Conservation (phyloP, 495 filamentous ascomycete species). For the Podospora tetraspora region DNA sequence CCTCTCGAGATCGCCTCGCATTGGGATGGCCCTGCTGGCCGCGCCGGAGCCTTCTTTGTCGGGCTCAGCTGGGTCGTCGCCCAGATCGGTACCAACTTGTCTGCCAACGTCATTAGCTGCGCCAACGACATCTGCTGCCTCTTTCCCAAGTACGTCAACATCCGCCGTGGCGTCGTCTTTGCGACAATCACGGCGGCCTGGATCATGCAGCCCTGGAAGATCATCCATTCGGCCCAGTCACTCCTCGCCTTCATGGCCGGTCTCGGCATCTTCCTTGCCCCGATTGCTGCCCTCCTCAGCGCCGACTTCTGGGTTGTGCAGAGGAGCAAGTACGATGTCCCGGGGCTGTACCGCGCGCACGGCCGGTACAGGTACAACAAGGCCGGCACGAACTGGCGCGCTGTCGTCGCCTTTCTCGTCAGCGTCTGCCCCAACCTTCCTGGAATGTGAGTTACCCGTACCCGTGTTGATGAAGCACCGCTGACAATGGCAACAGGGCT, state of each 20-base stretch:
- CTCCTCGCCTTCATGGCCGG: slow-evolving; percentile 56
- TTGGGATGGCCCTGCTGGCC: slow-evolving; percentile 45
- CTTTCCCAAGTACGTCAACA: slow-evolving; percentile 55
- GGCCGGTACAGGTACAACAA: slow-evolving; percentile 34
- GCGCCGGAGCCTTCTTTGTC: slow-evolving; percentile 53
- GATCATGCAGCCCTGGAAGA: slow-evolving; percentile 61
- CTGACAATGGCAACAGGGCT: slow-evolving; percentile 17
- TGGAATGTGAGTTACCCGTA: slow-evolving; percentile 29
- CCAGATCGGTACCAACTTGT: slow-evolving; percentile 59
- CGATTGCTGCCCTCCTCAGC: slow-evolving; percentile 45
- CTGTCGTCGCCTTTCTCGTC: slow-evolving; percentile 37
- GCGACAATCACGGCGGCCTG: slow-evolving; percentile 52
- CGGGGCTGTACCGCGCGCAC: slow-evolving; percentile 34
- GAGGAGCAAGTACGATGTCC: slow-evolving; percentile 40
- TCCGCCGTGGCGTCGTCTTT: slow-evolving; percentile 57
- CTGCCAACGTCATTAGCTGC: slow-evolving; percentile 59
- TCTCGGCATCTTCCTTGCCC: slow-evolving; percentile 42
- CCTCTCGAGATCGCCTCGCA: slow-evolving; percentile 50
- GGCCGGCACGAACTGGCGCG: slow-evolving; percentile 42
- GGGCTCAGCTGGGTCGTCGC: slow-evolving; percentile 48
- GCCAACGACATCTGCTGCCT: slow-evolving; percentile 61
- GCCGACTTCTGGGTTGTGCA: slow-evolving; percentile 49
- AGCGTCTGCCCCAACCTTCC: slow-evolving; percentile 37
- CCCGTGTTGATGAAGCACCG: not conserved
- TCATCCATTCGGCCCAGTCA: slow-evolving; percentile 51